A percentile compares a stretch with the other conserved stretches of the same genome.
Conservation (phyloP, 1,139 yeast genomes). For the Candida sanyaensis region DNA sequence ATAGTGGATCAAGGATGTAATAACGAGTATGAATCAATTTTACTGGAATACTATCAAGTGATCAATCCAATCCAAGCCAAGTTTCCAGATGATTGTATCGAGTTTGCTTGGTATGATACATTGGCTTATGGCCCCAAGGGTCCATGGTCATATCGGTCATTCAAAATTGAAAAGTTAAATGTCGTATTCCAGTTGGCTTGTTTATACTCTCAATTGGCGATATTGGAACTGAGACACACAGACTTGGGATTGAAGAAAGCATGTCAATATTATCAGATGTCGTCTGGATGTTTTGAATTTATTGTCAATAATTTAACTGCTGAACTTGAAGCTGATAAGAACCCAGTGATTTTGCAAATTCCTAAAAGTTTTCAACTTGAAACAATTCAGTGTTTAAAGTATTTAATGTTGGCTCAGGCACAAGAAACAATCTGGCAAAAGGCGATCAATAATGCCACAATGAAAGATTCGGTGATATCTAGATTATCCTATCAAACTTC, state of each 20-base stretch:
- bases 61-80: slow-evolving; percentile 28
- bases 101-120: slow-evolving; percentile 74
- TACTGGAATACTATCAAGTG: slow-evolving; percentile 34
- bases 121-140: slow-evolving; percentile 51
- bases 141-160: slow-evolving; percentile 45
- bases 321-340: slow-evolving; percentile 7
- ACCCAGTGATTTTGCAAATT: slow-evolving; percentile 13
- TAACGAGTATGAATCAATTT: slow-evolving; percentile 16
- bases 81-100: slow-evolving; percentile 45
- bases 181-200: slow-evolving; percentile 71
- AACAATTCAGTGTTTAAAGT: slow-evolving; percentile 30
- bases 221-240: slow-evolving; percentile 39
- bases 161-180: slow-evolving; percentile 61
- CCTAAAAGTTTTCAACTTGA: slow-evolving; percentile 27
- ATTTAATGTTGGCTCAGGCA: slow-evolving; percentile 77
- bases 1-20: slow-evolving; percentile 15
- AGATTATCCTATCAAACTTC: slow-evolving; percentile 66
- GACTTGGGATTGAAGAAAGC: slow-evolving; percentile 63
- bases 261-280: slow-evolving; percentile 63
- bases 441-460: slow-evolving; percentile 51
- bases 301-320: slow-evolving; percentile 23
- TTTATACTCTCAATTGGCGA: slow-evolving; percentile 57
- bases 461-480: slow-evolving; percentile 64
- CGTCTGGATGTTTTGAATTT: slow-evolving; percentile 68
- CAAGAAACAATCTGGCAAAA: slow-evolving; percentile 86